Conservation (phyloP, 164 flowering plant genomes). For the Echeveria elegans region DNA sequence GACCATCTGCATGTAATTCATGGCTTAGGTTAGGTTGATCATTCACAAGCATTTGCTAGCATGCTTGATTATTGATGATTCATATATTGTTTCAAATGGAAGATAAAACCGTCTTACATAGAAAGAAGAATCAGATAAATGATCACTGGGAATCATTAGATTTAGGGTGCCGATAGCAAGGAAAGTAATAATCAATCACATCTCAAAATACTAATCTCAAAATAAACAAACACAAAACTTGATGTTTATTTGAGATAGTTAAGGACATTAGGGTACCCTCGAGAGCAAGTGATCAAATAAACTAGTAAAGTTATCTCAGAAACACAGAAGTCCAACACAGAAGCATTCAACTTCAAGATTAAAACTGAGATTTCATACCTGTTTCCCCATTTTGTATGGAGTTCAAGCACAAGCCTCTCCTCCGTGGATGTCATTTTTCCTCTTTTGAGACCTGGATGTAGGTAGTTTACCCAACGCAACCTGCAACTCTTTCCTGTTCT, state of each 20-base stretch:
- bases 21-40: not conserved
- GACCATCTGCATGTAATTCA: constrained; percentile 7
- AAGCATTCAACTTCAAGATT: not conserved
- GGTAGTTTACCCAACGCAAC: constrained; percentile 93
- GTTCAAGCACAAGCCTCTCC: constrained; percentile 79
- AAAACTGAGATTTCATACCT: constrained; percentile 32
- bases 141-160: not conserved
- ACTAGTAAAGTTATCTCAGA: not conserved
- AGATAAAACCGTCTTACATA: not conserved
- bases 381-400: constrained; percentile 91
- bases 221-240: not conserved
- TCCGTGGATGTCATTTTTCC: constrained; percentile 93
- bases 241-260: not conserved
- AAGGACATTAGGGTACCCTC: not conserved
- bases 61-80: not conserved
- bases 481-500: constrained; percentile 99
- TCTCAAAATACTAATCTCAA: too few relatives aligned
- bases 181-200: not conserved
- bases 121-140: not conserved
- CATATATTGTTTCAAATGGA: not conserved
- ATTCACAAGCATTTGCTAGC: not conserved
- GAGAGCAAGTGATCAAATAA: not conserved
- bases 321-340: not conserved
- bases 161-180: not conserved
- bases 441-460: constrained; percentile 84